These are phyloP conservation scores for Phylloporus sp. DNA, from an alignment of 768 basidiomycete genomes.

Conservation along the genomic window DNA sequence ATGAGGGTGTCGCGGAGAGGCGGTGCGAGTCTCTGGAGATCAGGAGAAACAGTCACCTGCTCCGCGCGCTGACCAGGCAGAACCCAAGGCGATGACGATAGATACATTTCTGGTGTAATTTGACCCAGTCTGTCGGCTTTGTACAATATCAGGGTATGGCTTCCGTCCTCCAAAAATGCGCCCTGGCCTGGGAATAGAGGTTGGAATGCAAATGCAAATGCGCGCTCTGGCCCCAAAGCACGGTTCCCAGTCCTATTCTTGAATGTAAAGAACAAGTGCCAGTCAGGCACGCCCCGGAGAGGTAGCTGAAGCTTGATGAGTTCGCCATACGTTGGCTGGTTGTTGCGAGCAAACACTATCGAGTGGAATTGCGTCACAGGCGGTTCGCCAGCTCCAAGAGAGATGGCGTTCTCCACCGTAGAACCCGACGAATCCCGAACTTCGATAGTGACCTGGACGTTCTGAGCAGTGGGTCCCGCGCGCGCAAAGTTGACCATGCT, in stretches of 20 bases:
- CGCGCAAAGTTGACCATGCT: slow-evolving; percentile 57
- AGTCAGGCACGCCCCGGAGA: slow-evolving; percentile 57
- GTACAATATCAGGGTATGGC: slow-evolving; percentile 81
- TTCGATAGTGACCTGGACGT: slow-evolving; percentile 88
- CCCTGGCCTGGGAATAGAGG: slow-evolving; percentile 75
- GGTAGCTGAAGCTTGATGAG: slow-evolving; percentile 84
- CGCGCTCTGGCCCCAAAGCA: slow-evolving; percentile 50
- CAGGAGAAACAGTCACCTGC: slow-evolving; percentile 49
- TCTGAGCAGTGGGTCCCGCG: slow-evolving; percentile 46
- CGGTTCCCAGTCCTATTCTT: slow-evolving; percentile 63
- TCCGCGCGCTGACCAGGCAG: slow-evolving; percentile 54
- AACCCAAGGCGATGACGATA: slow-evolving; percentile 60
- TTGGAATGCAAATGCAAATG: slow-evolving; percentile 91
- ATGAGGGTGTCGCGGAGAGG: slow-evolving; percentile 73
- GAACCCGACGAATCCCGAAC: slow-evolving; percentile 70
- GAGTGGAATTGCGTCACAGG: slow-evolving; percentile 78
- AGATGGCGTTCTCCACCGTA: slow-evolving; percentile 65
- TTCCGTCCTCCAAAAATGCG: slow-evolving; percentile 85
- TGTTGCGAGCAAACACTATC: slow-evolving; percentile 85
- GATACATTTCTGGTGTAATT: slow-evolving; percentile 65
- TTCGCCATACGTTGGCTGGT: slow-evolving; percentile 89
- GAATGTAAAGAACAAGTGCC: slow-evolving; percentile 95
- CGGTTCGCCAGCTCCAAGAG: slow-evolving; percentile 82
- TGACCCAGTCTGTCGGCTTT: slow-evolving; percentile 66
- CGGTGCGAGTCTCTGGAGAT: slow-evolving; percentile 59